These are phyloP conservation scores for Trebouxia sp. DNA, from an alignment of 139 green algal species.

Conservation along the genomic window DNA sequence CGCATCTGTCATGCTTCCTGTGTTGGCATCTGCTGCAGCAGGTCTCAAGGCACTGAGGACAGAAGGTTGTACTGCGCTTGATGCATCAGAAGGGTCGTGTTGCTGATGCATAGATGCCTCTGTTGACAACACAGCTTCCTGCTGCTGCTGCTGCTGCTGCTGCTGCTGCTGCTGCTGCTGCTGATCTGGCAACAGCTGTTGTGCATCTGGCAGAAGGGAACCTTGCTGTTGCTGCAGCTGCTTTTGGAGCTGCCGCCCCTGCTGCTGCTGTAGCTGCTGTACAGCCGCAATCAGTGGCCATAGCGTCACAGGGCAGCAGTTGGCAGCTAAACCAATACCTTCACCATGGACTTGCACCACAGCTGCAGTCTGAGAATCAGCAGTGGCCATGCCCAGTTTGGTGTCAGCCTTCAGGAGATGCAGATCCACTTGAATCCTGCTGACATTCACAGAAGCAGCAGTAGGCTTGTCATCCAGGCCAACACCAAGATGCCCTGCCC, in stretches of 20 bases:
- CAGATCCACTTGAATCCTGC: not conserved
- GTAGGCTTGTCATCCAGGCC: not conserved
- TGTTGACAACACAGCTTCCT: too few species aligned
- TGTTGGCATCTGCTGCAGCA: not conserved
- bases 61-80: too few species aligned
- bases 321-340: not conserved
- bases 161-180: not conserved
- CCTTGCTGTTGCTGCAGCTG: not conserved
- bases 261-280: constrained; percentile 5
- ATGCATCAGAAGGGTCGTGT: too few species aligned
- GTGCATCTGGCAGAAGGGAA: not conserved
- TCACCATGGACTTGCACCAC: not conserved
- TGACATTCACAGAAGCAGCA: not conserved
- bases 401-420: not conserved
- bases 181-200: not conserved
- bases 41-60: too few species aligned
- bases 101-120: too few species aligned
- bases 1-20: too few species aligned
- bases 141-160: not conserved
- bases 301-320: not conserved
- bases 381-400: too few species aligned
- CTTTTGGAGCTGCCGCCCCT: not conserved
- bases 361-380: too few species aligned
- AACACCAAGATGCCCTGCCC: not conserved
- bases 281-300: not conserved